Evolutionary conservation across 1,139 yeast species (phyloP).

Genomic region (Neolecta irregularis): DNA sequence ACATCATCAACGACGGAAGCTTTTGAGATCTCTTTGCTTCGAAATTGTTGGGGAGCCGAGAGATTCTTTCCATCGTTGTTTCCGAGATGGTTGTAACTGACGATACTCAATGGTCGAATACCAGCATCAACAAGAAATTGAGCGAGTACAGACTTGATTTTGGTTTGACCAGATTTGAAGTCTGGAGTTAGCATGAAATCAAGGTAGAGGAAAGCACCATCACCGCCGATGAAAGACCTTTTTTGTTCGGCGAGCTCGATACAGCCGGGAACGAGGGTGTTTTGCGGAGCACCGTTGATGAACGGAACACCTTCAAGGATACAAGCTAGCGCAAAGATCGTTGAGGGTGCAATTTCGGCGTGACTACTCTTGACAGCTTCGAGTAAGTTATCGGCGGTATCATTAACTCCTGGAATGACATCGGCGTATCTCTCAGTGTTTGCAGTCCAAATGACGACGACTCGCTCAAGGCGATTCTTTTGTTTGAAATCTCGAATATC

Average conservation of each 20-base stretch:
- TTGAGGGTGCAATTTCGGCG: slow-evolving; percentile 76
- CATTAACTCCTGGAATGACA: slow-evolving; percentile 64
- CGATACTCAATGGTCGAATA: slow-evolving; percentile 84
- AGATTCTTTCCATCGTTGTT: slow-evolving; percentile 91
- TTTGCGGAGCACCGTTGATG: slow-evolving; percentile 94
- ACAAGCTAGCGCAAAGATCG: slow-evolving; percentile 82
- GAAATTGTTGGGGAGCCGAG: slow-evolving; percentile 83
- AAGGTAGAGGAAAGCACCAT: too few relatives aligned
- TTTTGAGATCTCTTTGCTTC: slow-evolving; percentile 89
- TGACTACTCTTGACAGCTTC: slow-evolving; percentile 64
- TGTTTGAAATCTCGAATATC: slow-evolving; percentile 72
- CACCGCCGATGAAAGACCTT: slow-evolving; percentile 79
- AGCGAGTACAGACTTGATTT: slow-evolving; percentile 84
- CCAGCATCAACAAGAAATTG: slow-evolving; percentile 96
- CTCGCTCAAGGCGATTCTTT: slow-evolving; percentile 62
- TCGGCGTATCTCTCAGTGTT: slow-evolving; percentile 91
- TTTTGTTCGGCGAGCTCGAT: slow-evolving; percentile 74
- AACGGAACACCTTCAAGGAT: slow-evolving; percentile 78
- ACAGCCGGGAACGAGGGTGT: slow-evolving; percentile 91
- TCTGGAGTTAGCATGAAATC: too few relatives aligned
- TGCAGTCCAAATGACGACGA: slow-evolving; percentile 90
- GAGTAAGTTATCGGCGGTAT: slow-evolving; percentile 68
- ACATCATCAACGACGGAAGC: slow-evolving; percentile 89
- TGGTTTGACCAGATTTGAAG: slow-evolving; percentile 93
- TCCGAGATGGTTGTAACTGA: slow-evolving; percentile 91